Conservation (phyloP, 345 rosid species). For the rapeseed (Brassica napus) region DNA sequence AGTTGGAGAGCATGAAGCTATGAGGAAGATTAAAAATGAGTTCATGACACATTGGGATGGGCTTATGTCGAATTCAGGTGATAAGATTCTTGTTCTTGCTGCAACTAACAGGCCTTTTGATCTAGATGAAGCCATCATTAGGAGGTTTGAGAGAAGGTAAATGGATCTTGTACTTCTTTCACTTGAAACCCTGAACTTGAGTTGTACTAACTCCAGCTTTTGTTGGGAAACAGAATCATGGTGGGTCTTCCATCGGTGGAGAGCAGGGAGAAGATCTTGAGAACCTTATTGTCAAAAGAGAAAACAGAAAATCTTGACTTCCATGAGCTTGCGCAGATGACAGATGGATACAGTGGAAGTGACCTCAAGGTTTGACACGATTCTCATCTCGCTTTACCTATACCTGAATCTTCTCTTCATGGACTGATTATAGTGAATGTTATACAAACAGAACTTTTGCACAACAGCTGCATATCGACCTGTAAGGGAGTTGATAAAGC, state of each 20-base stretch:
- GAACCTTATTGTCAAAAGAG: constrained; percentile 83
- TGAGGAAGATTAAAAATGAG: constrained; percentile 96
- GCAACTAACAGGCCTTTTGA: constrained; percentile 99
- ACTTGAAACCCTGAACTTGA: background rate
- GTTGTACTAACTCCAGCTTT: constrained; percentile 19
- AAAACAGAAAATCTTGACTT: constrained; percentile 74
- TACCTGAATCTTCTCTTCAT: background rate
- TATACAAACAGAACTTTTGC: constrained; percentile 78
- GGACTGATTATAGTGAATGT: constrained; percentile 17
- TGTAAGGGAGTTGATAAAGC: constrained; percentile 84
- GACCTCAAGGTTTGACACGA: constrained; percentile 83
- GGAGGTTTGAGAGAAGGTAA: constrained; percentile 93
- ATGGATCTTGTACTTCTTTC: too few relatives aligned
- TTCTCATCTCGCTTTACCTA: background rate
- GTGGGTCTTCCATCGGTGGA: constrained; percentile 85
- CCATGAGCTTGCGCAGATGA: constrained; percentile 84
- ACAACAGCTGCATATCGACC: constrained; percentile 95
- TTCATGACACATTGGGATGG: constrained; percentile 99
- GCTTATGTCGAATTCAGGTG: constrained; percentile 73
- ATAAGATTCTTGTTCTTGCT: constrained; percentile 94
- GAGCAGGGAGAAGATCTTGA: constrained; percentile 89
- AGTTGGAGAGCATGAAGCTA: constrained; percentile 98
- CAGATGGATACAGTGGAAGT: constrained; percentile 95
- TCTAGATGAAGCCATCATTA: constrained; percentile 98
- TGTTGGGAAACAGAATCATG: constrained; percentile 68